A percentile compares a stretch with the other conserved stretches of the same genome.
phyloP scores from a whole-genome alignment of 768 basidiomycete genomes.

The Termitomyces eurrhizus region DNA sequence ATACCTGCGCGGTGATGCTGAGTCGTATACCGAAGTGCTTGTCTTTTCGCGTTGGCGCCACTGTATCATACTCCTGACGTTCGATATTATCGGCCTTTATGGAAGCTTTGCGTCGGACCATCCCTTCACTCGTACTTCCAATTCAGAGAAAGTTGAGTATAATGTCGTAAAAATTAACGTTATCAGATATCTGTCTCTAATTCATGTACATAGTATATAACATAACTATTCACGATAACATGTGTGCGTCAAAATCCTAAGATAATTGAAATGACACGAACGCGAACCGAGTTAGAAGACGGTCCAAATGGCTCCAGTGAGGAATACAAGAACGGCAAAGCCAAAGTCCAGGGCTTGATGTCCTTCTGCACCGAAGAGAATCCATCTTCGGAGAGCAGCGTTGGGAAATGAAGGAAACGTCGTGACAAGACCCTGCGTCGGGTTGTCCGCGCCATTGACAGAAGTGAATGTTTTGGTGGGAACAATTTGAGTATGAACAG shows the following conservation, averaged over 20 bases:
- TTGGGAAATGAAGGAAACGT: conserved; percentile 26
- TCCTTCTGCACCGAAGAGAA: conserved; percentile 3
- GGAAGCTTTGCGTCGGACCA: too few species aligned
- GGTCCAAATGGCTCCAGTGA: conserved; percentile 15
- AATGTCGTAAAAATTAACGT: not conserved
- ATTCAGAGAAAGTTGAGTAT: not conserved
- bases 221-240: not conserved
- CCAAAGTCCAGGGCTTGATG: conserved; percentile 7
- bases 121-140: not conserved
- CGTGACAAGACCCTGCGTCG: conserved; percentile 32
- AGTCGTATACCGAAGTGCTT: not conserved
- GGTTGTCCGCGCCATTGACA: conserved; percentile 32
- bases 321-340: conserved; percentile 10
- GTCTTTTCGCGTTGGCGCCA: not conserved
- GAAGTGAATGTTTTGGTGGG: conserved; percentile 28
- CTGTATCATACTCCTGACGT: not conserved
- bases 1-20: too few species aligned
- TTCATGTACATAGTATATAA: not conserved
- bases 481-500: conserved; percentile 35
- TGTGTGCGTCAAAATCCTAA: not conserved
- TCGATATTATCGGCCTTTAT: too few species aligned
- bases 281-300: not conserved
- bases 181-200: not conserved
- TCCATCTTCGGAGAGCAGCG: conserved; percentile 14
- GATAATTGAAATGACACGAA: not conserved